These are phyloP conservation scores for Pichia sp. DNA, from an alignment of 1,139 yeast species.

Conservation along the genomic window DNA sequence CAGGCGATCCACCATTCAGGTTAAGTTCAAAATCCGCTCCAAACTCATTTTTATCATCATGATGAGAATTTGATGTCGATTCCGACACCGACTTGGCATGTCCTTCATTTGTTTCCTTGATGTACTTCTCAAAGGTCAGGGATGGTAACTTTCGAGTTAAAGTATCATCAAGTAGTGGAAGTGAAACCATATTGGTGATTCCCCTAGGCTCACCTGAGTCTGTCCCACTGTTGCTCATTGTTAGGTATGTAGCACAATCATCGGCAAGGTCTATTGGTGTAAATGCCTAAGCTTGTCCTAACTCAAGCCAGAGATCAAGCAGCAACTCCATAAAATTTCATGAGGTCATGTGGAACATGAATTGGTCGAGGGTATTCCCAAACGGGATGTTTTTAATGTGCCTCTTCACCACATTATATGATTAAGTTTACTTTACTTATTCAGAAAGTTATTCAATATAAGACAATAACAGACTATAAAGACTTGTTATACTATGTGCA, in stretches of 20 bases:
- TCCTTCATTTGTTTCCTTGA: not conserved
- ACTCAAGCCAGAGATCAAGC: not conserved
- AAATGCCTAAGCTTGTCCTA: not conserved
- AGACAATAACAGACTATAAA: too few species aligned
- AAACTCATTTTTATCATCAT: not conserved
- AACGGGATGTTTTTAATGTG: not conserved
- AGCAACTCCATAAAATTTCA: not conserved
- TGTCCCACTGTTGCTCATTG: not conserved
- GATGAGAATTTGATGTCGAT: not conserved
- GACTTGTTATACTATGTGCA: not conserved
- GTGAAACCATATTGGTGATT: not conserved
- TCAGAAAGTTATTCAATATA: not conserved
- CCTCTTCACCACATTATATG: not conserved
- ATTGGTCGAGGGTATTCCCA: not conserved
- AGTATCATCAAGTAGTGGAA: conserved; percentile 14
- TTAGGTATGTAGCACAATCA: not conserved
- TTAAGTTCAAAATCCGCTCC: conserved; percentile 6
- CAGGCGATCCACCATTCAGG: conserved; percentile 22
- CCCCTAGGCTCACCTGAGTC: not conserved
- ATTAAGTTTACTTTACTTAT: not conserved
- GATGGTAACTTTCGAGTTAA: conserved; percentile 9
- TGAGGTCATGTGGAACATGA: not conserved
- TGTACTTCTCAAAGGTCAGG: conserved; percentile 12
- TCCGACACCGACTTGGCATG: not conserved
- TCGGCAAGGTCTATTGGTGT: too few species aligned